Evolutionary conservation across 2,329 filamentous ascomycete species (phyloP).

Genomic region (Fusarium oxysporum): DNA sequence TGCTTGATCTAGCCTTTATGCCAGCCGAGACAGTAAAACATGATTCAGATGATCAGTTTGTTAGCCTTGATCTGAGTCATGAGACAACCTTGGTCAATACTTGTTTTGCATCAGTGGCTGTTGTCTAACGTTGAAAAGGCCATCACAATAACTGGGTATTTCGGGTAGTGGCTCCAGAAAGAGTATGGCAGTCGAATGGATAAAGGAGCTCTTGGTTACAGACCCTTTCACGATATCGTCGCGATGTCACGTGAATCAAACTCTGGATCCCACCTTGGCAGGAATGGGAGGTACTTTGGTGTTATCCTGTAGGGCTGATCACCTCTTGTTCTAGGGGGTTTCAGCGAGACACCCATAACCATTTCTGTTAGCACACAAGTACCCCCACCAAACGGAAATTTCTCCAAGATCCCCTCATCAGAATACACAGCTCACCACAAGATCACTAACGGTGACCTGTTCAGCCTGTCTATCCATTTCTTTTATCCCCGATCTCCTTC

Average conservation of each 20-base stretch:
- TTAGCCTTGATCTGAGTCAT: background rate
- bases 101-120: background rate
- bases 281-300: background rate
- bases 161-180: rapidly evolving
- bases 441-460: background rate
- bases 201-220: background rate
- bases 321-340: too few species aligned
- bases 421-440: background rate
- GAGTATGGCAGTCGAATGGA: rapidly evolving
- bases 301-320: background rate
- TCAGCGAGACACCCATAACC: rapidly evolving
- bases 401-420: slow-evolving; percentile 40
- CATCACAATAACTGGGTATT: rapidly evolving
- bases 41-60: background rate
- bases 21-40: background rate
- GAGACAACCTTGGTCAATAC: background rate
- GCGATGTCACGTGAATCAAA: slow-evolving; percentile 21
- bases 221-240: background rate
- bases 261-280: background rate
- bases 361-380: slow-evolving; percentile 29
- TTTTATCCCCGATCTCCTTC: background rate
- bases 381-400: slow-evolving; percentile 36
- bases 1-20: background rate
- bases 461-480: background rate
- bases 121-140: too few species aligned